Percentiles rank a stretch among this genome's conserved stretches.
phyloP scores from a whole-genome alignment of 179 eudicot genomes.

The Amaranthus tricolor region DNA sequence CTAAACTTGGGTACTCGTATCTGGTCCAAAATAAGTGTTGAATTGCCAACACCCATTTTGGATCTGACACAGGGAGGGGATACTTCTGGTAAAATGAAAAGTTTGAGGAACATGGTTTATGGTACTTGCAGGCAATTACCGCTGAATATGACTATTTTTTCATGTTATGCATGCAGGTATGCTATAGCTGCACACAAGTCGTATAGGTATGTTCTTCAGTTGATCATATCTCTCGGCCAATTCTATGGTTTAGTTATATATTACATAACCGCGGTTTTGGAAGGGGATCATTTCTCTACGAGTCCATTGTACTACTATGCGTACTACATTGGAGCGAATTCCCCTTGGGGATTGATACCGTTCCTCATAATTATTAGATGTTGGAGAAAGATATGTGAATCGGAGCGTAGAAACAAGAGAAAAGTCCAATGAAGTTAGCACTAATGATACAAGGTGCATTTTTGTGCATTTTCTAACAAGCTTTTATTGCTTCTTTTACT shows the following conservation, averaged over 20 bases:
- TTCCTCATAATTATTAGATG: conserved; percentile 51
- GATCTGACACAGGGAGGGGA: too few species aligned
- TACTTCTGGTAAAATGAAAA: too few species aligned
- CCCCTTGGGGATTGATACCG: conserved; percentile 74
- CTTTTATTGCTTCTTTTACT: neutral
- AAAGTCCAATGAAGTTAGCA: conserved; percentile 36
- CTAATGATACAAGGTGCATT: neutral
- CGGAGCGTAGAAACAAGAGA: conserved; percentile 51
- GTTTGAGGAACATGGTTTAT: too few species aligned
- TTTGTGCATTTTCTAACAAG: neutral
- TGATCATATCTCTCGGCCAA: conserved; percentile 73
- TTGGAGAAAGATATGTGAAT: conserved; percentile 82
- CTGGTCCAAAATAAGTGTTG: too few species aligned
- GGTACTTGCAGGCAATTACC: too few species aligned
- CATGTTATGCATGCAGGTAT: conserved; percentile 50
- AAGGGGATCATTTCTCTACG: conserved; percentile 71
- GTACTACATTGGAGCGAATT: conserved; percentile 65
- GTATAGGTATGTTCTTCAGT: conserved; percentile 72
- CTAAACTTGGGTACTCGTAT: too few species aligned
- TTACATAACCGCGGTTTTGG: conserved; percentile 66
- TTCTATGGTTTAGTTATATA: conserved; percentile 76
- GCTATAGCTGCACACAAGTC: conserved; percentile 77
- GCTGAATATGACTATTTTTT: neutral
- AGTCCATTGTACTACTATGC: conserved; percentile 56
- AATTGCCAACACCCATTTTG: too few species aligned